Evolutionary conservation across 164 flowering plant genomes (phyloP), one percentile per base, ranked within the genome.

Genomic region (Brasenia schreberi): DNA sequence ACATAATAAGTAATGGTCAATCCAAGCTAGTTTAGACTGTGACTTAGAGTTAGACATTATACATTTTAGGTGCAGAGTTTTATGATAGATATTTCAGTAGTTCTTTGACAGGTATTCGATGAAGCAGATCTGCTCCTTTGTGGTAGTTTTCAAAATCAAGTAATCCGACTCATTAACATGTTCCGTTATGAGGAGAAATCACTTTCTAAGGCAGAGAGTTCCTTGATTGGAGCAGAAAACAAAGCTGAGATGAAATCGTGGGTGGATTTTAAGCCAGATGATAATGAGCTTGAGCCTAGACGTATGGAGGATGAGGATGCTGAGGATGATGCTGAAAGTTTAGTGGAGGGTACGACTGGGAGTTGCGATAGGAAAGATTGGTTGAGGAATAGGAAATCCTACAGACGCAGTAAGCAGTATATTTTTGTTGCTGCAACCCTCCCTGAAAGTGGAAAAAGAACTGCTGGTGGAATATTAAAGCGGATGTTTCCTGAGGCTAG

Each of bases 381-480:
- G 98, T 85, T 85, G 69, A 82, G 97, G 74, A 82, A 75, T 33
- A 80, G 96, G 72, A 82, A 87, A 76, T 42, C 9, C 66, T 91
- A 91, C 73, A 74, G 75, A 17, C 89, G 96, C n/a, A 91, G 96
- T 74, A 94, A 94, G 80, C 99, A 94, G 77, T 94, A 94, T 74
- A 82, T 94, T 62, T 94, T 94, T 80, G 88, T 91, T 68, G 99
- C 99, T 67, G 99, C 99, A 43, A 94, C 99, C 19, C 99, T 94
- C 76, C 99, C 99, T 43, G 75, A 68, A 61, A 94, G 88, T 74
- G 99, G 99, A 52, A 94, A 91, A 77, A 75, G 70, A 79, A 94
- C 97, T 71, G 96, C 99, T 67, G 99, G 99, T 18, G 97, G 90
- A 56, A 80, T 87, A 43, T 67, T 94, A 80, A 89, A 89, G 68